phyloP scores from a whole-genome alignment of 495 filamentous ascomycete genomes.

The Penicillium odoratum region DNA sequence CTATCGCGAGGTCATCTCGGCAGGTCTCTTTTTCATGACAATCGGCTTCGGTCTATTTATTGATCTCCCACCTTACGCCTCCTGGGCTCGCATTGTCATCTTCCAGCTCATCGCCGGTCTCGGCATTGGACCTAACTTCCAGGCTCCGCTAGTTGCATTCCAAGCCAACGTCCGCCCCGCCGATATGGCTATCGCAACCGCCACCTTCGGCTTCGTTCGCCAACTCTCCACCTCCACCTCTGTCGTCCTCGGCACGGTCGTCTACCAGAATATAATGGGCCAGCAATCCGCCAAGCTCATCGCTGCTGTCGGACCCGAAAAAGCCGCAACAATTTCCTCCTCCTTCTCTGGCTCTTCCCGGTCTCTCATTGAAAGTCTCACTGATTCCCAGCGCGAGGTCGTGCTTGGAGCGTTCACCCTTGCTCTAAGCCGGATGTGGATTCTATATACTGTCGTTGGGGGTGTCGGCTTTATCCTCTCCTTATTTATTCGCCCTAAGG shows the following conservation, averaged over 20 bases:
- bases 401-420: conserved; percentile 57
- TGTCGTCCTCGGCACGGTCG: conserved; percentile 56
- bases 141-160: conserved; percentile 58
- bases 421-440: conserved; percentile 66
- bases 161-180: conserved; percentile 50
- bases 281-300: conserved; percentile 40
- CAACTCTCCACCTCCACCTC: conserved; percentile 52
- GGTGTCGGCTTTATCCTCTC: conserved; percentile 55
- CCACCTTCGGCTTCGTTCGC: conserved; percentile 54
- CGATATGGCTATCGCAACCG: conserved; percentile 54
- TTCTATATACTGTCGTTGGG: conserved; percentile 58
- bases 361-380: conserved; percentile 52
- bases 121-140: conserved; percentile 58
- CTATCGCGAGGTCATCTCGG: conserved; percentile 50
- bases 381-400: conserved; percentile 43
- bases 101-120: conserved; percentile 55
- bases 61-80: conserved; percentile 46
- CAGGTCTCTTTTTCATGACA: conserved; percentile 50
- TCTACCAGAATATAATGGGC: conserved; percentile 57
- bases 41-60: conserved; percentile 57
- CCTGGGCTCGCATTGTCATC: conserved; percentile 53
- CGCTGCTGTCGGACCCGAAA: conserved; percentile 35
- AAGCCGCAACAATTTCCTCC: conserved; percentile 31
- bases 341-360: conserved; percentile 62
- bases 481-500: conserved; percentile 54